Percentiles rank a stretch among this genome's conserved stretches.
phyloP scores from a whole-genome alignment of 306 rosid genomes.

The Canavalia ensiformis region DNA sequence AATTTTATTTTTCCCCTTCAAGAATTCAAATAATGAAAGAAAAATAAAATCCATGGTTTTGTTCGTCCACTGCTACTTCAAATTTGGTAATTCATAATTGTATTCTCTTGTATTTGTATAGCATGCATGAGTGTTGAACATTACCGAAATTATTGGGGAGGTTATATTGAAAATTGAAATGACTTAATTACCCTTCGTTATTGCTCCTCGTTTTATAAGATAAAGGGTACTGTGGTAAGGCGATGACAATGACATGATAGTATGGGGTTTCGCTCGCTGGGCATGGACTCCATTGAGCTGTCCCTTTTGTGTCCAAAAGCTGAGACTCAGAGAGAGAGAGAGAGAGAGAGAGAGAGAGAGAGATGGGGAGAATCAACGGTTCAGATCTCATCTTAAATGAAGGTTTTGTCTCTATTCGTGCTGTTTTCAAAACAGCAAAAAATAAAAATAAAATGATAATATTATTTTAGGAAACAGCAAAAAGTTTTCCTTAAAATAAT shows the following conservation, averaged over 20 bases:
- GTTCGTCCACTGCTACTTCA: not conserved
- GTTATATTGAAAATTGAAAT: not conserved
- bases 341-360: not conserved
- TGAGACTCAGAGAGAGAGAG: conserved; percentile 23
- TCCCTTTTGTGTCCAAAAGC: conserved; percentile 59
- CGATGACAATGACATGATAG: conserved; percentile 49
- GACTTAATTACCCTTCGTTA: conserved; percentile 39
- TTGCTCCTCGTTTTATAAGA: no score
- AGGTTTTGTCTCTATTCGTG: conserved; percentile 46
- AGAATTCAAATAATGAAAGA: not conserved
- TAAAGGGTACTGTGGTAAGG: conserved; percentile 54
- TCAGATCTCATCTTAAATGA: not conserved
- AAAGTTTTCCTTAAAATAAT: conserved; percentile 39
- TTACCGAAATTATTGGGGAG: not conserved
- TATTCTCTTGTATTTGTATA: not conserved
- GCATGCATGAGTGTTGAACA: conserved; percentile 1
- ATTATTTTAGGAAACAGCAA: conserved; percentile 26
- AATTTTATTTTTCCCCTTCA: not conserved
- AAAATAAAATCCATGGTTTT: not conserved
- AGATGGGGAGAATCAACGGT: conserved; percentile 43
- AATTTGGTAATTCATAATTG: not conserved
- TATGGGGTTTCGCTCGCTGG: conserved; percentile 57
- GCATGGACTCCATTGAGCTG: conserved; percentile 59
- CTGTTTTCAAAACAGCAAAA: not conserved
- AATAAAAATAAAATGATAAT: not conserved